Evolutionary conservation across 2,329 filamentous ascomycete species (phyloP).

Genomic region (Microdochium nivale): DNA sequence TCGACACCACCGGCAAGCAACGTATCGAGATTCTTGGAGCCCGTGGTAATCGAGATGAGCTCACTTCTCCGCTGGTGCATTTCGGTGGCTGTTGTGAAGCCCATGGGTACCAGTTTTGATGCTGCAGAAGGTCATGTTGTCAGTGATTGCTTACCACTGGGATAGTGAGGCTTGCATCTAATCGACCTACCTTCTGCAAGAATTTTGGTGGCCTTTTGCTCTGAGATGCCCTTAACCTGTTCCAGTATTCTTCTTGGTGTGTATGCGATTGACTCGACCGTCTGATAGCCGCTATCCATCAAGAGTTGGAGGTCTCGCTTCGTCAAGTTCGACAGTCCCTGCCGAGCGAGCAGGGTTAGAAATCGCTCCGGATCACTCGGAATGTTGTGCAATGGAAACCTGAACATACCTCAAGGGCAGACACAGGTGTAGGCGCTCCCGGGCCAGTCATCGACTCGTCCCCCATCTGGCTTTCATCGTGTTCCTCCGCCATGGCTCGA

Average conservation of each 20-base stretch:
- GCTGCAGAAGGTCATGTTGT: slow-evolving; percentile 40
- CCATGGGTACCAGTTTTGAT: slow-evolving; percentile 95
- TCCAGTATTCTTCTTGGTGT: slow-evolving; percentile 76
- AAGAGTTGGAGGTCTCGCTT: slow-evolving; percentile 92
- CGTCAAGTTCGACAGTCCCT: slow-evolving; percentile 86
- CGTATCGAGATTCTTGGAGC: slow-evolving; percentile 95
- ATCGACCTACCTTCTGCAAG: slow-evolving; percentile 69
- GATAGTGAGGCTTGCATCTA: neutral
- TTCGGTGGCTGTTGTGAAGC: slow-evolving; percentile 96
- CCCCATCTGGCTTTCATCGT: slow-evolving; percentile 3
- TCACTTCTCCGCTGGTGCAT: slow-evolving; percentile 97
- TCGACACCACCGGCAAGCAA: slow-evolving; percentile 90
- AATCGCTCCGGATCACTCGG: neutral
- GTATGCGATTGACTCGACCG: slow-evolving; percentile 92
- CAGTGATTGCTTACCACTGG: slow-evolving; percentile 6
- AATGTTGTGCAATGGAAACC: slow-evolving; percentile 1
- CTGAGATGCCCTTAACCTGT: slow-evolving; percentile 96
- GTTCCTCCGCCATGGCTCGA: neutral
- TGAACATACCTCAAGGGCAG: slow-evolving; percentile 52
- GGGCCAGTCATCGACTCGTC: slow-evolving; percentile 56
- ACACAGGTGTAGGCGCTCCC: slow-evolving; percentile 63
- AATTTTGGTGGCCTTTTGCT: slow-evolving; percentile 90
- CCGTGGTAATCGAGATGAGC: slow-evolving; percentile 95
- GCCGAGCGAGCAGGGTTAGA: neutral
- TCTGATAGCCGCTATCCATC: slow-evolving; percentile 87